Evolutionary conservation across 2,329 filamentous ascomycete species (phyloP), one percentile per base, ranked within the genome.

Genomic region (Colletotrichum tabaci): DNA sequence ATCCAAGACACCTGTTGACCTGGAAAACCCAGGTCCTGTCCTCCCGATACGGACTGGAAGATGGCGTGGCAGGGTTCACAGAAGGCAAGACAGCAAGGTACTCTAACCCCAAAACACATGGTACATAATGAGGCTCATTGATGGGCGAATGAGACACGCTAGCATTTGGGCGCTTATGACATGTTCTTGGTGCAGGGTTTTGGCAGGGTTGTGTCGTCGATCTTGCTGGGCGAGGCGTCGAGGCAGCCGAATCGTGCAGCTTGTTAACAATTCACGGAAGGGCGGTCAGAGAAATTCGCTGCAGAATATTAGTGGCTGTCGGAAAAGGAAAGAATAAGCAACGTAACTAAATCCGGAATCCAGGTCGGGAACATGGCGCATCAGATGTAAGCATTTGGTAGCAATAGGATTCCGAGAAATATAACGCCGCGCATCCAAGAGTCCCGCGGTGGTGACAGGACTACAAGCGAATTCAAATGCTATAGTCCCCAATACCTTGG

Each of bases 231-330:
- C 3, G 13, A n/a, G 35, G 60, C 47, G 21, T 40, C 12, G 10
- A 23, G n/a, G 15, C 60, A 18, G n/a, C 60, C 13, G 47, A 16
- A 35, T 35, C 57, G 47, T 15, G 26, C 42, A 35, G 26, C 18
- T 26, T 61, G 42, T 16, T n/a, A 62, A 18, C 35, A 38, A 23
- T 13, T 3, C 23, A 1, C 21, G 5, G 21, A 62, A 50, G 21
- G 47, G 60, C 60, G 60, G 60, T 62, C 60, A 40, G 60, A 4
- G 10, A 30, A n/a, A 52, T 18, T 18, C 10, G 46, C 60, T 18
- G 8, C 35, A 52, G 47, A 23, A 52, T 12, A 15, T 38, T 23
- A 50, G 2, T 62, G 38, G 16, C 15, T 5, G 58, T 50, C 9
- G 53, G 30, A 9, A 35, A 10, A 50, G 6, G 15, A n/a, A 9